Evolutionary conservation across 495 filamentous ascomycete species (phyloP).

Genomic region (Ramalina intermedia): DNA sequence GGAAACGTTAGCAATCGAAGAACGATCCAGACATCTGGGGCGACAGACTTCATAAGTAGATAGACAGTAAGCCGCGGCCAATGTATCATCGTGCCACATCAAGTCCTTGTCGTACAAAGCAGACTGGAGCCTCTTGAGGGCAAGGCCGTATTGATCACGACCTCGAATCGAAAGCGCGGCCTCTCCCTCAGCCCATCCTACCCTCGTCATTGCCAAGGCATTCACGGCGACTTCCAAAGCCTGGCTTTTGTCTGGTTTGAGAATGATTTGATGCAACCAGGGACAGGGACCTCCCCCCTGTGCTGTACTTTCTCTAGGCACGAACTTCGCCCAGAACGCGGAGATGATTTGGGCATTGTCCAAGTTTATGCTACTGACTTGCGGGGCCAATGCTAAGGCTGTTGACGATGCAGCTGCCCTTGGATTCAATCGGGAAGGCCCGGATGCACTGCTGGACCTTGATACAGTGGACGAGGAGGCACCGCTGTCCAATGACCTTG

Average conservation of each 20-base stretch:
- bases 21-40: background rate
- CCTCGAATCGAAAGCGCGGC: constrained; percentile 1
- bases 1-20: background rate
- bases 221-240: constrained; percentile 3
- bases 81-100: constrained; percentile 2
- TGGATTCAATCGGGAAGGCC: background rate
- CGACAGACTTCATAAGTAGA: constrained; percentile 8
- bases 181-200: constrained; percentile 5
- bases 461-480: background rate
- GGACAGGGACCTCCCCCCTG: background rate
- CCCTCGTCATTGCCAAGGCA: constrained; percentile 8
- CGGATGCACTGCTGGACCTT: background rate
- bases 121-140: constrained; percentile 1
- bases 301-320: background rate
- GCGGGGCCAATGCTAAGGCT: background rate
- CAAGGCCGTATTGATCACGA: background rate
- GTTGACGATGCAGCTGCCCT: background rate
- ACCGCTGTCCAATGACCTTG: background rate
- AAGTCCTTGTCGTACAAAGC: background rate
- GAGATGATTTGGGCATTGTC: constrained; percentile 8
- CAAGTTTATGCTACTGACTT: background rate
- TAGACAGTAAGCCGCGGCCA: constrained; percentile 3
- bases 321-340: constrained; percentile 6
- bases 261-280: constrained; percentile 7
- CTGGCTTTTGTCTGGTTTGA: background rate